Evolutionary conservation across 345 rosid species (phyloP), one percentile per base, ranked within the genome.

Genomic region (Salix udensis): DNA sequence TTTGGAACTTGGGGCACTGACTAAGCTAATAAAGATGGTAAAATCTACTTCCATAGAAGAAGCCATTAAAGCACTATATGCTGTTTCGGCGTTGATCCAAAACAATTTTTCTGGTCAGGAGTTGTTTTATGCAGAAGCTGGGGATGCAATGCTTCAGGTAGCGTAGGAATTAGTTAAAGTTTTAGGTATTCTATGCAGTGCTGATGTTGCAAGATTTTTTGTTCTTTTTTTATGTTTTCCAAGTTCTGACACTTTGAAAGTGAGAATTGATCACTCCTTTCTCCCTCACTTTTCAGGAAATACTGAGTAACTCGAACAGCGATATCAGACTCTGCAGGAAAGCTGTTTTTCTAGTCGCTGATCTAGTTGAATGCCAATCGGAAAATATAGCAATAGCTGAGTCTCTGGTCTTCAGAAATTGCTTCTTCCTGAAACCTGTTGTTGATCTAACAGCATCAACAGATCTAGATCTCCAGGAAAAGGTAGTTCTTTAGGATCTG

Each of bases 401-500:
- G 69, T 85, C 62, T 53, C 87, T 89, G 24, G 81, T 88, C 77
- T 87, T 96, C 79, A 75, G 85, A 77, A 87, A 86, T 79, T 87
- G 36, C 50, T 40, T 84, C 52, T 90, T 96, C 79, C 80, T 96
- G 76, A 92, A 96, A 87, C 86, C 97, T 11, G 80, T 93, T 39
- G 95, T 96, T 72, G 94, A 93, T 84, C 86, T 91, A 62, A 86
- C 87, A 13, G 50, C 28, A 66, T 85, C 88, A 14, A 50, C 76
- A 53, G 97, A 96, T 84, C 91, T 92, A 76, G 97, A 96, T 86
- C 90, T 93, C 82, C 99, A 88, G 82, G 97, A 96, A 76, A 96
- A 96, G 98, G 99, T 88, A 72, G 62, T 31, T 62, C 31, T 6
- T 67, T 34, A n/a, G 75, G 65, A 72, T 67, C 26, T 46, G 30